Base-by-base conservation (phyloP, 192 early-diverging fungal genomes). In the Mortierella hygrophila region DNA sequence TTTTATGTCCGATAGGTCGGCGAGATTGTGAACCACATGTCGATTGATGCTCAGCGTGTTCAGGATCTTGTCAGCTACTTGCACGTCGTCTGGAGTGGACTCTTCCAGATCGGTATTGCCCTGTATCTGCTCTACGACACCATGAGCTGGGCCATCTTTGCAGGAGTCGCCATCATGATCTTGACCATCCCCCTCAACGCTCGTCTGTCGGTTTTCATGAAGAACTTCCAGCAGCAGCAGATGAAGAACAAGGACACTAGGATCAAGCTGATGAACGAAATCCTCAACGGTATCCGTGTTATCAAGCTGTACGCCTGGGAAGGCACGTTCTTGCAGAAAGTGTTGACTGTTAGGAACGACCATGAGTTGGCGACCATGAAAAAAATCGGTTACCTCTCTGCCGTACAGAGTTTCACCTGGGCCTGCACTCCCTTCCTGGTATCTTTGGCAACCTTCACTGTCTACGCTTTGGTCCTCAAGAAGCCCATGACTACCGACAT, bases 241-340 rank as follows among this genome's bases (percentile, higher is more conserved):
- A 99, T 99, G 98, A 88, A 80, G 71, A 96, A 96, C 92, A 97
- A 97, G 82, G 89, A 89, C 42, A 81, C 82, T 6, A 60, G 89
- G 38, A 89, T 89, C 57, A 89, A 79, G 68, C 47, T 85, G 42
- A 87, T 87, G 80, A 92, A 98, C 86, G 98, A 99, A 89, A 82
- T 96, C 16, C 82, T 99, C 79, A 95, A 94, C 70, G 98, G 97
- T 49, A 97, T 98, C 78, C 96, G 95, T 77, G 96, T 99, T 26
- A 98, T 99, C 91, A 99, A 98, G 83, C 90, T 99, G 41, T 99
- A 98, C 82, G 97, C 98, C 37, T 99, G 97, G 96, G 97, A 97
- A 85, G 87, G 87, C 0, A 90, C 95, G 37, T 98, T 98, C 78
- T 82, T 95, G 73, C 88, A 96, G 81, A 93, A 91, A 82, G 92